Conservation (phyloP, 495 filamentous ascomycete species). For the Physcia stellaris region DNA sequence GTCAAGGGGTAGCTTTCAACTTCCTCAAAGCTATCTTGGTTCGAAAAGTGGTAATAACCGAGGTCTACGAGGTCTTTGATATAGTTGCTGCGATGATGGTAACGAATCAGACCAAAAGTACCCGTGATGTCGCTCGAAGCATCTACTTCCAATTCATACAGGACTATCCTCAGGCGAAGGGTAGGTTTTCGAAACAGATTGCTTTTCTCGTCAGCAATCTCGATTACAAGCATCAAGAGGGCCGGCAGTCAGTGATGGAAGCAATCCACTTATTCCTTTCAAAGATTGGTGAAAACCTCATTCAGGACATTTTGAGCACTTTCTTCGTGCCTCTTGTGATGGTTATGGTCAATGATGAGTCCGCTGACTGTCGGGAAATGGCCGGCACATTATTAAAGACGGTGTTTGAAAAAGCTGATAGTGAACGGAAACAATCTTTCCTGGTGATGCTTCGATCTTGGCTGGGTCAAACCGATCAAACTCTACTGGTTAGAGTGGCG, state of each 20-base stretch:
- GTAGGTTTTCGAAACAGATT: constrained; percentile 76
- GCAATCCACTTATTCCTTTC: constrained; percentile 67
- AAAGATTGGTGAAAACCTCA: constrained; percentile 65
- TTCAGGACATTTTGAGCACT: constrained; percentile 65
- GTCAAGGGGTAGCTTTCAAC: constrained; percentile 83
- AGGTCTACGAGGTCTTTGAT: constrained; percentile 84
- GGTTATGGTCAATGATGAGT: constrained; percentile 77
- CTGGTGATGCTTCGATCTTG: constrained; percentile 57
- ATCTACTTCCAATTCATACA: constrained; percentile 88
- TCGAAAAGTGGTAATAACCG: constrained; percentile 68
- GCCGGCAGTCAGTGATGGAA: constrained; percentile 84
- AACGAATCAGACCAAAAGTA: constrained; percentile 76
- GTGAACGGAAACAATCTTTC: constrained; percentile 54
- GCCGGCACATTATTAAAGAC: constrained; percentile 66
- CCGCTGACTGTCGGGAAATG: constrained; percentile 70
- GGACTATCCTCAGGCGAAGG: constrained; percentile 85
- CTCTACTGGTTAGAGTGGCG: constrained; percentile 53
- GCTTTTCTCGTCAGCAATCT: constrained; percentile 81
- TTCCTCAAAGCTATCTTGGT: constrained; percentile 78
- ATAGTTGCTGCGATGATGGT: constrained; percentile 87
- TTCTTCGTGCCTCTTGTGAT: constrained; percentile 82
- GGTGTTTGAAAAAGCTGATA: constrained; percentile 65
- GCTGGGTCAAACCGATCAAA: constrained; percentile 57
- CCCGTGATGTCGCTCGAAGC: constrained; percentile 73
- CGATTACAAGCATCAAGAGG: constrained; percentile 75